Conservation (phyloP, 306 rosid species). For the Corylus americana region DNA sequence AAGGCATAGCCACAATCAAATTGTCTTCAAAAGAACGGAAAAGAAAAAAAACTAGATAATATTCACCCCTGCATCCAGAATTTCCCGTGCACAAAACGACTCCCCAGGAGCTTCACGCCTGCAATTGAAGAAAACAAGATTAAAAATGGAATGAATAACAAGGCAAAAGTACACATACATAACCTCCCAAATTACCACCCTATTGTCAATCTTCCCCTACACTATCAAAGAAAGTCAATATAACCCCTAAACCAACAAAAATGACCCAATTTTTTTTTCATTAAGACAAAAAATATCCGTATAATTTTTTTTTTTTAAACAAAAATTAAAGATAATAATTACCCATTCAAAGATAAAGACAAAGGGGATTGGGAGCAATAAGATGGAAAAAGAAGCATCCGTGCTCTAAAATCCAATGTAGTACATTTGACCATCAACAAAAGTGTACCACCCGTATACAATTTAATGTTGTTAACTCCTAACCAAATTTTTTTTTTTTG, state of each 20-base stretch:
- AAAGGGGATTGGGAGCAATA: too few relatives aligned
- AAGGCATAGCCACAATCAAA: slow-evolving; percentile 46
- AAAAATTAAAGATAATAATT: too few relatives aligned
- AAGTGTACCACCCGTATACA: neutral
- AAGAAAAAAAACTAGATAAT: slow-evolving; percentile 69
- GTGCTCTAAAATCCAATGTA: neutral
- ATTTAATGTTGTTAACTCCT: neutral
- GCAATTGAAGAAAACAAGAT: slow-evolving; percentile 15
- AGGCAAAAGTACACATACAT: too few relatives aligned
- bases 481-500: neutral
- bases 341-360: neutral
- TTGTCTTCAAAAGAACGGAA: slow-evolving; percentile 37
- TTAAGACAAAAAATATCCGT: too few relatives aligned
- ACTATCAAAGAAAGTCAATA: too few relatives aligned
- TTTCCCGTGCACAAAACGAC: slow-evolving; percentile 49
- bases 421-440: neutral
- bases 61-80: slow-evolving; percentile 98
- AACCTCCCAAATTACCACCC: too few relatives aligned
- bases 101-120: slow-evolving; percentile 61
- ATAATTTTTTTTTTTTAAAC: too few relatives aligned
- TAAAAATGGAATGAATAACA: neutral
- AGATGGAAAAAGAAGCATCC: neutral
- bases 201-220: too few relatives aligned
- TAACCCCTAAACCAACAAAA: too few relatives aligned
- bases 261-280: too few relatives aligned